A percentile compares a stretch with the other conserved stretches of the same genome.
Evolutionary conservation across 2,329 filamentous ascomycete species (phyloP).

Genomic region (Nothomitra cinnamomea): DNA sequence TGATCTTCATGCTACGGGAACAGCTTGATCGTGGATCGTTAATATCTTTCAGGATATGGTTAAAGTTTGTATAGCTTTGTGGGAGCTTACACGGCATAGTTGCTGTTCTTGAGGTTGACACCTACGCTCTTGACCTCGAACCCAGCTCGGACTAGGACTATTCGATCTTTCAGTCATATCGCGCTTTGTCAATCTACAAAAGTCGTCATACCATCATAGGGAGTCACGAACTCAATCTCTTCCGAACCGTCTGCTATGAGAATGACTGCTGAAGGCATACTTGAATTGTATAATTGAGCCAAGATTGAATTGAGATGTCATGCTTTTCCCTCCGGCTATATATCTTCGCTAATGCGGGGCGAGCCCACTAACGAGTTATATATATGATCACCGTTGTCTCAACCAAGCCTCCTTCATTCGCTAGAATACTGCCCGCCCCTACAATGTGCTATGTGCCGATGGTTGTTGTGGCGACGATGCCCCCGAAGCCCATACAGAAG

Average conservation of each 20-base stretch:
- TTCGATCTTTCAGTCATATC: neutral
- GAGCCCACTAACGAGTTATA: no score
- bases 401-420: no score
- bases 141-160: constrained; percentile 23
- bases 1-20: constrained; percentile 21
- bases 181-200: neutral
- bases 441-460: no score
- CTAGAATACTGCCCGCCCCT: no score
- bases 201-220: constrained; percentile 20
- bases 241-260: constrained; percentile 23
- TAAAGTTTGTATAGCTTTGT: neutral
- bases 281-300: neutral
- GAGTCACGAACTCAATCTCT: constrained; percentile 25
- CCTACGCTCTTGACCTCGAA: constrained; percentile 21
- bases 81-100: constrained; percentile 16
- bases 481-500: no score
- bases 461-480: no score
- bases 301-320: neutral
- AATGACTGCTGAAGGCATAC: constrained; percentile 21
- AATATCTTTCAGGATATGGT: neutral
- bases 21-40: constrained; percentile 13
- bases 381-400: no score
- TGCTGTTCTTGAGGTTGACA: constrained; percentile 18
- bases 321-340: neutral
- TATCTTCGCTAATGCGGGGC: neutral